A percentile compares a stretch with the other conserved stretches of the same genome.
Evolutionary conservation across 306 rosid genomes (phyloP).

Genomic region (Hippophae gyantsensis): DNA sequence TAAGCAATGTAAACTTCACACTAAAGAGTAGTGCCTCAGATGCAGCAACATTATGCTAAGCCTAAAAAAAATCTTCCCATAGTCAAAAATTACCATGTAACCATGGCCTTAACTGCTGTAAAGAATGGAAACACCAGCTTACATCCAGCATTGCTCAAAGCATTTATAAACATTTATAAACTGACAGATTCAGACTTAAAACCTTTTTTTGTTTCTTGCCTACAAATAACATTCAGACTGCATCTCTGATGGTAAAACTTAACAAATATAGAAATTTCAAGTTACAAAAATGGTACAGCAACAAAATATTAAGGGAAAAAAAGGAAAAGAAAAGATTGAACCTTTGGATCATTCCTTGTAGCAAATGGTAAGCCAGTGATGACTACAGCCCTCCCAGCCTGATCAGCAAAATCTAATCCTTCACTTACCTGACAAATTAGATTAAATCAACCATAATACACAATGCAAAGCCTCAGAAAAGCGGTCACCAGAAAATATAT

Average conservation of each 20-base stretch:
- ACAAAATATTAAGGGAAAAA: slow-evolving; percentile 10
- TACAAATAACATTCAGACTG: not conserved
- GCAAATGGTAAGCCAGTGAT: slow-evolving; percentile 90
- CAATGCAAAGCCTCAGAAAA: slow-evolving; percentile 13
- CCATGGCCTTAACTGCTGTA: not conserved
- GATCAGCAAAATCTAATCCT: slow-evolving; percentile 96
- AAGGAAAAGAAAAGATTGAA: slow-evolving; percentile 19
- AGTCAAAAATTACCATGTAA: not conserved
- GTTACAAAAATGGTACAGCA: slow-evolving; percentile 15
- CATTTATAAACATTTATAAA: too few relatives aligned
- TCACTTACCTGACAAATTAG: slow-evolving; percentile 71
- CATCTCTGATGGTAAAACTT: not conserved
- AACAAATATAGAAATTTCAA: slow-evolving; percentile 6
- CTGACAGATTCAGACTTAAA: not conserved
- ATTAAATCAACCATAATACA: slow-evolving; percentile 10
- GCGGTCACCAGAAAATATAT: slow-evolving; percentile 5
- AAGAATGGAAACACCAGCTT: not conserved
- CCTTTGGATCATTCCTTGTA: slow-evolving; percentile 80
- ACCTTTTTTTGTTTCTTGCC: not conserved
- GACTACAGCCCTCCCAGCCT: slow-evolving; percentile 92
- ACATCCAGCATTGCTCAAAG: not conserved
- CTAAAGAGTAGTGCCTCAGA: not conserved
- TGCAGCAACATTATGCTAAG: not conserved
- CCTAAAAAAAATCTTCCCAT: not conserved
- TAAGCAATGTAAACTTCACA: not conserved